A percentile compares a stretch with the other conserved stretches of the same genome.
These are phyloP conservation scores for Debaryomyces robertsiae DNA, from an alignment of 1,139 yeast species.

Conservation along the genomic window DNA sequence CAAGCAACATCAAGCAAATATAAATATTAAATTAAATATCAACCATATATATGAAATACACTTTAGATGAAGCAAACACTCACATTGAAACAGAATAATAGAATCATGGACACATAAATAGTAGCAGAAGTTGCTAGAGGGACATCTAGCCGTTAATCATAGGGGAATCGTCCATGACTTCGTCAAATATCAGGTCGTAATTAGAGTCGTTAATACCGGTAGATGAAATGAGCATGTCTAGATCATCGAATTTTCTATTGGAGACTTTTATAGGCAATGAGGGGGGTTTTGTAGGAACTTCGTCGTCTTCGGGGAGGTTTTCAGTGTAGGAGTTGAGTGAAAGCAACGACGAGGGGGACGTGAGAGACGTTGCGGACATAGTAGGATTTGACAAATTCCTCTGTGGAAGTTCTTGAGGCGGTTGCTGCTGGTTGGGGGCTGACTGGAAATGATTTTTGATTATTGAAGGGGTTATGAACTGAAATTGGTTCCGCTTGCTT, in stretches of 20 bases:
- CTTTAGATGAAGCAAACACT: neutral
- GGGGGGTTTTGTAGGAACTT: slow-evolving; percentile 1
- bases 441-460: slow-evolving; percentile 16
- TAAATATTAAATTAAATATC: slow-evolving; percentile 4
- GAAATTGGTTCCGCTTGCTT: slow-evolving; percentile 13
- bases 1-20: neutral
- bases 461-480: slow-evolving; percentile 22
- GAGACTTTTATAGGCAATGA: neutral
- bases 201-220: slow-evolving; percentile 11
- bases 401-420: slow-evolving; percentile 12
- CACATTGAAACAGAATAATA: neutral
- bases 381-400: slow-evolving; percentile 12
- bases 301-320: slow-evolving; percentile 7
- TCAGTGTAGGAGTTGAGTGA: slow-evolving; percentile 32
- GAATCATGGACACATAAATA: slow-evolving; percentile 8
- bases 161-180: slow-evolving; percentile 29
- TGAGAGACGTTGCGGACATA: slow-evolving; percentile 24
- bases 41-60: slow-evolving; percentile 7
- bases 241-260: slow-evolving; percentile 11
- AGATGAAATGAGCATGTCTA: slow-evolving; percentile 9
- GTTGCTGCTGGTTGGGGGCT: slow-evolving; percentile 11
- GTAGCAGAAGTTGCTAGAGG: neutral
- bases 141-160: slow-evolving; percentile 19
- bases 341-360: slow-evolving; percentile 40
- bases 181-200: slow-evolving; percentile 33